A percentile compares a stretch with the other conserved stretches of the same genome.
These are phyloP conservation scores for Aspergillus steynii DNA, from an alignment of 495 filamentous ascomycete species.

Conservation along the genomic window DNA sequence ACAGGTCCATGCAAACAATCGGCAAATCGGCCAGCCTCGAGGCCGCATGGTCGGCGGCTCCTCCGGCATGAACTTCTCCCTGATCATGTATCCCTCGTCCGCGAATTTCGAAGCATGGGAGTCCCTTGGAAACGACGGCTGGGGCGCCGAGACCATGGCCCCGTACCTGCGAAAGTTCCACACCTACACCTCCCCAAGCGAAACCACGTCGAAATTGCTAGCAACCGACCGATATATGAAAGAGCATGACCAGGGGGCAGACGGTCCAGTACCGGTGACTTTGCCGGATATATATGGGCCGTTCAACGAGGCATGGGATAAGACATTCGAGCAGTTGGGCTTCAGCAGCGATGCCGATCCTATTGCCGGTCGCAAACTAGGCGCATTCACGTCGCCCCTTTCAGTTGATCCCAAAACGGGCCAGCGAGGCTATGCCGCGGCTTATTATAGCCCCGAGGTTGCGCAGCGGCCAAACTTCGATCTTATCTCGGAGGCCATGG, in stretches of 20 bases:
- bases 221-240: conserved; percentile 19
- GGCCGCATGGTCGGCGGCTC: conserved; percentile 59
- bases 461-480: conserved; percentile 45
- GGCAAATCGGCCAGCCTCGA: conserved; percentile 33
- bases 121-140: conserved; percentile 51
- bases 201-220: conserved; percentile 13
- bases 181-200: conserved; percentile 18
- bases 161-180: conserved; percentile 43
- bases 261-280: conserved; percentile 29
- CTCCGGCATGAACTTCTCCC: conserved; percentile 48
- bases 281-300: conserved; percentile 23
- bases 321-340: conserved; percentile 24
- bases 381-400: conserved; percentile 23
- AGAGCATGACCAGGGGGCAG: conserved; percentile 13
- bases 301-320: conserved; percentile 29
- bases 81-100: conserved; percentile 26
- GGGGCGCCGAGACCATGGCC: conserved; percentile 46
- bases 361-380: conserved; percentile 22
- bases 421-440: conserved; percentile 42
- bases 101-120: conserved; percentile 50
- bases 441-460: conserved; percentile 28
- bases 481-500: conserved; percentile 45
- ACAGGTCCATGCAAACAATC: conserved; percentile 22
- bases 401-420: conserved; percentile 20
- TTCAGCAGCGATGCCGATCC: conserved; percentile 26